A percentile compares a stretch with the other conserved stretches of the same genome.
These are phyloP conservation scores for Botrytis hyacinthi DNA, from an alignment of 2,329 filamentous ascomycete genomes.

Conservation along the genomic window DNA sequence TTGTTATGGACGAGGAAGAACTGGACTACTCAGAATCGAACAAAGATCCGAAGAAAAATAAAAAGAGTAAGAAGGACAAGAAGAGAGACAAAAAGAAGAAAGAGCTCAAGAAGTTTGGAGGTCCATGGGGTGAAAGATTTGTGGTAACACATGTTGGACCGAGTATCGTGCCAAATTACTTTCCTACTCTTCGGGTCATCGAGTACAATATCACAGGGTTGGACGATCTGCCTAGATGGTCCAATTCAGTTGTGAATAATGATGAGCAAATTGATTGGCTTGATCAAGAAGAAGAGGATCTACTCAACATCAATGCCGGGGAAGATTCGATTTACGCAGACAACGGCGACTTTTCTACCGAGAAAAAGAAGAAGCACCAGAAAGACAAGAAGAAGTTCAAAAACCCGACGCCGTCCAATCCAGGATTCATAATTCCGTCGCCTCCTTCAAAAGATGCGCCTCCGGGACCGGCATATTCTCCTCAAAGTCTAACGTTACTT, in stretches of 20 bases:
- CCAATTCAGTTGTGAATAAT: constrained; percentile 20
- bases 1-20: neutral
- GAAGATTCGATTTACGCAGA: constrained; percentile 26
- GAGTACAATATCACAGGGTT: constrained; percentile 79
- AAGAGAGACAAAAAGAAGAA: constrained; percentile 49
- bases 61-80: constrained; percentile 53
- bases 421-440: constrained; percentile 63
- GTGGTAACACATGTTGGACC: constrained; percentile 77
- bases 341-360: constrained; percentile 41
- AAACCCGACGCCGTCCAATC: constrained; percentile 53
- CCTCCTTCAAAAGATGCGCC: constrained; percentile 69
- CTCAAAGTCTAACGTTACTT: constrained; percentile 74
- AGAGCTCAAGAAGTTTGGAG: constrained; percentile 68
- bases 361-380: constrained; percentile 45
- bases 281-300: constrained; percentile 23
- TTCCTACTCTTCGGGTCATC: constrained; percentile 83
- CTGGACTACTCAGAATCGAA: neutral
- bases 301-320: neutral
- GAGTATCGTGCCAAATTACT: constrained; percentile 90
- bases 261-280: constrained; percentile 26
- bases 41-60: constrained; percentile 42
- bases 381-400: constrained; percentile 49
- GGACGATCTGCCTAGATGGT: constrained; percentile 31
- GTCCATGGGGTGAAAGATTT: constrained; percentile 80
- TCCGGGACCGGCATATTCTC: constrained; percentile 87